These are phyloP conservation scores for Lasiodiplodia gonubiensis DNA, from an alignment of 2,329 filamentous ascomycete species.

Conservation along the genomic window DNA sequence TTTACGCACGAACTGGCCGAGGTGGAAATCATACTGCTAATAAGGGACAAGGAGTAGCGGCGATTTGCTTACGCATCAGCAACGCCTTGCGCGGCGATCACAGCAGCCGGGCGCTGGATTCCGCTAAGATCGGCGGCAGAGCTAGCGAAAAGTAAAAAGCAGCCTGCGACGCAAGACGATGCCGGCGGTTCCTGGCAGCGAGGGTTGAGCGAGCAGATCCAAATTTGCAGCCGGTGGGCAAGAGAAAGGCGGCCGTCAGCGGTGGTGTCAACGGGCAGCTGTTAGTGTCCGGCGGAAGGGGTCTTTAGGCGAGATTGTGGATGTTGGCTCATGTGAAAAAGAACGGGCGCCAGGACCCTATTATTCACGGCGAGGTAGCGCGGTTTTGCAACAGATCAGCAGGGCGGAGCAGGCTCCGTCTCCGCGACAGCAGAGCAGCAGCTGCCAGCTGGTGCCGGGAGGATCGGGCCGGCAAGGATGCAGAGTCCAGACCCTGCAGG, in stretches of 20 bases:
- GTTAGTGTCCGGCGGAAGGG: background rate
- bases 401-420: constrained; percentile 7
- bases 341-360: background rate
- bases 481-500: constrained; percentile 7
- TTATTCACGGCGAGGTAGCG: background rate
- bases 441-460: background rate
- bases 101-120: background rate
- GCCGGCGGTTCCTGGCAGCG: background rate
- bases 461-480: constrained; percentile 11
- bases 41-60: background rate
- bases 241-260: background rate
- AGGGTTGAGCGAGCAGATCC: background rate
- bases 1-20: constrained; percentile 7
- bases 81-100: background rate
- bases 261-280: background rate
- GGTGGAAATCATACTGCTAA: background rate
- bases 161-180: background rate
- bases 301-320: constrained; percentile 19
- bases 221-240: background rate
- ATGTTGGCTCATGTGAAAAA: background rate
- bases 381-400: background rate
- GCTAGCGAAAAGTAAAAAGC: background rate
- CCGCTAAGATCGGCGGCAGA: background rate
- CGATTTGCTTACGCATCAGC: background rate
- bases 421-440: background rate